These are phyloP conservation scores for Thozetella sp. DNA, from an alignment of 495 filamentous ascomycete genomes.

Conservation along the genomic window DNA sequence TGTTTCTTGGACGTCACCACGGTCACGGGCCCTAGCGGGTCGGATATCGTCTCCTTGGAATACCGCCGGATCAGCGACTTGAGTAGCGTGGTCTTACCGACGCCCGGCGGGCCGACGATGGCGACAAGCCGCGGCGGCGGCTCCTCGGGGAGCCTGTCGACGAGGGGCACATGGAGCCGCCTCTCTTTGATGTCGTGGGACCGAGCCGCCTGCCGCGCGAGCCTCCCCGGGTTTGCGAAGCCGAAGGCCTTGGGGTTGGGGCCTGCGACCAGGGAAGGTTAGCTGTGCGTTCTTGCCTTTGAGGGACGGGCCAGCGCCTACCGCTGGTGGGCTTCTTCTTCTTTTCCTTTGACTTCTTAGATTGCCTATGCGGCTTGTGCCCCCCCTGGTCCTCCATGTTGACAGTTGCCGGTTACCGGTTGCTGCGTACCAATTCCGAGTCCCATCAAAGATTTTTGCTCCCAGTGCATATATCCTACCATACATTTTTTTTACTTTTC, in stretches of 20 bases:
- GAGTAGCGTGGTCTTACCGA: slow-evolving; percentile 65
- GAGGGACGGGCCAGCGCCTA: neutral
- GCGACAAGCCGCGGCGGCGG: slow-evolving; percentile 90
- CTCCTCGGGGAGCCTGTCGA: slow-evolving; percentile 93
- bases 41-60: slow-evolving; percentile 89
- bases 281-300: neutral
- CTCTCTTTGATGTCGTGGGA: slow-evolving; percentile 97
- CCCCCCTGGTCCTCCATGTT: slow-evolving; percentile 80
- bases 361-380: slow-evolving; percentile 82
- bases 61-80: slow-evolving; percentile 95
- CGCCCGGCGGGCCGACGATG: slow-evolving; percentile 91
- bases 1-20: slow-evolving; percentile 93
- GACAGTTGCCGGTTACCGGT: slow-evolving; percentile 8
- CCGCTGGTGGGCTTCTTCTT: slow-evolving; percentile 66
- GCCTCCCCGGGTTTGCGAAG: slow-evolving; percentile 80
- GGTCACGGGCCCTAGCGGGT: slow-evolving; percentile 89
- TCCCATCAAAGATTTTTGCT: neutral
- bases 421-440: neutral
- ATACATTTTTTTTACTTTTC: no score
- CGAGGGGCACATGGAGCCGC: slow-evolving; percentile 89
- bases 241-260: slow-evolving; percentile 92
- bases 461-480: no score
- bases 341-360: slow-evolving; percentile 90
- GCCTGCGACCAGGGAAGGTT: slow-evolving; percentile 40
- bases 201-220: slow-evolving; percentile 80